Evolutionary conservation across 2,329 filamentous ascomycete genomes (phyloP).

Genomic region (Alternaria ethzedia): DNA sequence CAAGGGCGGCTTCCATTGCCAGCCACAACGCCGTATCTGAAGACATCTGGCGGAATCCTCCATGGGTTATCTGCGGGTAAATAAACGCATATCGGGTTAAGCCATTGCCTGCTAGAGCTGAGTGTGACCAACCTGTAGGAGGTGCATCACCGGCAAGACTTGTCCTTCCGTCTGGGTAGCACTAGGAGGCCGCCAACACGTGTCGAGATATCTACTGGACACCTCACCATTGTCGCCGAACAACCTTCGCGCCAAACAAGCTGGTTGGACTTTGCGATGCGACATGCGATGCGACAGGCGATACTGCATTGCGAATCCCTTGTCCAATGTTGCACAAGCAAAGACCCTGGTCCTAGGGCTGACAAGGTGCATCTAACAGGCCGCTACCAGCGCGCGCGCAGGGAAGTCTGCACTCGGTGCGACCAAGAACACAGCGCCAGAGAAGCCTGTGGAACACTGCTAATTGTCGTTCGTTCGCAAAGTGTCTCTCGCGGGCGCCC

Average conservation of each 20-base stretch:
- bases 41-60: conserved; percentile 21
- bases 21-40: conserved; percentile 15
- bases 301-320: conserved; percentile 1
- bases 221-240: conserved; percentile 1
- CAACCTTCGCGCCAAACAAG: neutral
- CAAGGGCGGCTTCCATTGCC: conserved; percentile 23
- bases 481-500: neutral
- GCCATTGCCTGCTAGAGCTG: conserved; percentile 26
- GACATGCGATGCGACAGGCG: neutral
- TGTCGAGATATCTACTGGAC: conserved; percentile 10
- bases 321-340: conserved; percentile 22
- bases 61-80: conserved; percentile 27
- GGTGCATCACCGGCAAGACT: conserved; percentile 20
- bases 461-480: neutral
- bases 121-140: conserved; percentile 34
- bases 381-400: conserved; percentile 3
- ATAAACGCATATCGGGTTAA: conserved; percentile 25
- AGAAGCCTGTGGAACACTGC: neutral
- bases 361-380: conserved; percentile 7
- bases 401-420: conserved; percentile 21
- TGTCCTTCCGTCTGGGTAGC: neutral
- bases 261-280: neutral
- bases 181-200: conserved; percentile 6
- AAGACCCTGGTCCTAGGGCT: conserved; percentile 24
- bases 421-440: neutral